Conservation (phyloP, 371 early-diverging fungal species). For the Nosema granulosis region DNA sequence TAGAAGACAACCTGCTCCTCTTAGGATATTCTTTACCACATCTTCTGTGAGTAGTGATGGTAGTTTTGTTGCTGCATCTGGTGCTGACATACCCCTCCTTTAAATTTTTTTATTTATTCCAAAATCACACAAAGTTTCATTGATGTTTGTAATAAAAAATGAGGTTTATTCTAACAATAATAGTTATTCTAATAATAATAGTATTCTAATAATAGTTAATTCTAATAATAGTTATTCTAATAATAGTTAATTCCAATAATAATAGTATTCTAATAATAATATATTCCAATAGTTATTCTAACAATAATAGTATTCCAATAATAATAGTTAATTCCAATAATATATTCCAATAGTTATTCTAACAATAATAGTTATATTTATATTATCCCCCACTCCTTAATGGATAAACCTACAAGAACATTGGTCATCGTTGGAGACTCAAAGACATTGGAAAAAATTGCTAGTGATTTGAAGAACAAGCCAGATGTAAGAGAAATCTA, state of each 20-base stretch:
- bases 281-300: too few relatives aligned
- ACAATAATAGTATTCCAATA: too few relatives aligned
- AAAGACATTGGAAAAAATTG: not conserved
- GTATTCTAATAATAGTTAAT: too few relatives aligned
- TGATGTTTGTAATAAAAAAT: not conserved
- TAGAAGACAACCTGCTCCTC: constrained; percentile 8
- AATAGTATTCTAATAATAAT: too few relatives aligned
- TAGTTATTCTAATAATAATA: too few relatives aligned
- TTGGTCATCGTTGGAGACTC: not conserved
- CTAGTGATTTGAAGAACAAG: constrained; percentile 6
- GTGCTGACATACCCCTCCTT: not conserved
- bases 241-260: too few relatives aligned
- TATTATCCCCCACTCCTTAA: too few relatives aligned
- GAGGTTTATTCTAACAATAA: not conserved
- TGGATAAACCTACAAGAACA: not conserved
- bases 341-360: not conserved
- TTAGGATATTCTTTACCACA: not conserved
- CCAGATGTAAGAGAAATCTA: constrained; percentile 59
- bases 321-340: not conserved
- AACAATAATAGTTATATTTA: not conserved
- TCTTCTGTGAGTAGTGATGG: not conserved
- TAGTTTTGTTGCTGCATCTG: not conserved
- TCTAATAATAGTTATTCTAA: too few relatives aligned
- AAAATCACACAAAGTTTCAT: constrained; percentile 6
- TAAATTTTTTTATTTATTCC: not conserved